A percentile compares a stretch with the other conserved stretches of the same genome.
Evolutionary conservation across 2,329 filamentous ascomycete species (phyloP).

Genomic region (Didymella keratinophila): DNA sequence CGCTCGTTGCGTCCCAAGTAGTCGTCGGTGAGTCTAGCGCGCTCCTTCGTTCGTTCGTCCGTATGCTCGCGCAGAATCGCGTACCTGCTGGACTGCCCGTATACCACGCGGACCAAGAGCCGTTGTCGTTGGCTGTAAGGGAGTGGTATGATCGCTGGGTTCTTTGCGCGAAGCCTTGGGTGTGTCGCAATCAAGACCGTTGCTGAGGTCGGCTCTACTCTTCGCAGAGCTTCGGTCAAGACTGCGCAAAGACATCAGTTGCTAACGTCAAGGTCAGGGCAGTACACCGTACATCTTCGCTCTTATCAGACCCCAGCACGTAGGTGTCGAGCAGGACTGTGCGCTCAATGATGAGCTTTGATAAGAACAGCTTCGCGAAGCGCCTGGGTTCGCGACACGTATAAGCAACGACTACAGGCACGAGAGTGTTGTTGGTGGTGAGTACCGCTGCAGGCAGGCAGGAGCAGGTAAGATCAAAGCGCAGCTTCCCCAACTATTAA

Average conservation of each 20-base stretch:
- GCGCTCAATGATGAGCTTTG: neutral
- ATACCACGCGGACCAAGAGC: neutral
- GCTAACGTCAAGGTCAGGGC: neutral
- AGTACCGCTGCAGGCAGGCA: conserved; percentile 4
- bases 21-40: neutral
- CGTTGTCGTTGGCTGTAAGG: neutral
- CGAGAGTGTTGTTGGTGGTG: conserved; percentile 7
- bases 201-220: neutral
- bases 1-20: neutral
- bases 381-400: neutral
- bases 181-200: neutral
- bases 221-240: neutral
- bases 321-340: neutral
- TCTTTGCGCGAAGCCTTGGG: neutral
- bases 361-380: neutral
- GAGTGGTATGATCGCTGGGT: neutral
- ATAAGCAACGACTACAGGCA: neutral
- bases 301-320: neutral
- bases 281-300: neutral
- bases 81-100: neutral
- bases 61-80: neutral
- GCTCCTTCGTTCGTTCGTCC: neutral
- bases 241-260: conserved; percentile 9
- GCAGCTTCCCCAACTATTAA: conserved; percentile 25
- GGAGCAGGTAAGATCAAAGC: conserved; percentile 22